A percentile compares a stretch with the other conserved stretches of the same genome.
Conservation (phyloP, 352 stramenopile species). For the Phytophthora vignae region DNA sequence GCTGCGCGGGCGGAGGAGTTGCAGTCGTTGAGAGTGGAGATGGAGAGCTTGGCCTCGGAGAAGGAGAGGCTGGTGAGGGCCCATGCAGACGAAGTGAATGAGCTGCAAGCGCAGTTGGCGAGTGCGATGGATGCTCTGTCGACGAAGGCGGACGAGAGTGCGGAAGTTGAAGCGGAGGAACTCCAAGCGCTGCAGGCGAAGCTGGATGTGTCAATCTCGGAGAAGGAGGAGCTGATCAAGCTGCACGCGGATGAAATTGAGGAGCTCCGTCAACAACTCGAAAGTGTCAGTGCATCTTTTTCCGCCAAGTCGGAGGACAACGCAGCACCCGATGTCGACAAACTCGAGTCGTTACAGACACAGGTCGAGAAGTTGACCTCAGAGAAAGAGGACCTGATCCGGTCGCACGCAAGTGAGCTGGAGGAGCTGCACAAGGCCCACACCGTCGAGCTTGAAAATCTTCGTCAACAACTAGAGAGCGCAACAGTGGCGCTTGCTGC, state of each 20-base stretch:
- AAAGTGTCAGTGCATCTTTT: not conserved
- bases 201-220: not conserved
- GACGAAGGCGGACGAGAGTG: conserved; percentile 5
- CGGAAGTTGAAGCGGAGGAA: not conserved
- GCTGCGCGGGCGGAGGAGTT: conserved; percentile 42
- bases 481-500: not conserved
- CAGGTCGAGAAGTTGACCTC: not conserved
- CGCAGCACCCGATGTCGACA: not conserved
- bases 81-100: conserved; percentile 32
- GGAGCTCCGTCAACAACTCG: not conserved
- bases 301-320: not conserved
- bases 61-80: conserved; percentile 30
- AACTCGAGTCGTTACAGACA: not conserved
- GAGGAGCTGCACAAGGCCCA: no score
- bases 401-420: no score
- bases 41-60: conserved; percentile 31
- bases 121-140: conserved; percentile 27
- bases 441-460: no score
- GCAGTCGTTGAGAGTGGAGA: conserved; percentile 32
- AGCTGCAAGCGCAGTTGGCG: conserved; percentile 38
- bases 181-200: conserved; percentile 16
- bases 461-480: not conserved
- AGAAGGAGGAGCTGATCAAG: not conserved
- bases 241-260: not conserved
- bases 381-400: not conserved